Conservation (phyloP, 2,329 filamentous ascomycete species). For the Laburnicola sp. region DNA sequence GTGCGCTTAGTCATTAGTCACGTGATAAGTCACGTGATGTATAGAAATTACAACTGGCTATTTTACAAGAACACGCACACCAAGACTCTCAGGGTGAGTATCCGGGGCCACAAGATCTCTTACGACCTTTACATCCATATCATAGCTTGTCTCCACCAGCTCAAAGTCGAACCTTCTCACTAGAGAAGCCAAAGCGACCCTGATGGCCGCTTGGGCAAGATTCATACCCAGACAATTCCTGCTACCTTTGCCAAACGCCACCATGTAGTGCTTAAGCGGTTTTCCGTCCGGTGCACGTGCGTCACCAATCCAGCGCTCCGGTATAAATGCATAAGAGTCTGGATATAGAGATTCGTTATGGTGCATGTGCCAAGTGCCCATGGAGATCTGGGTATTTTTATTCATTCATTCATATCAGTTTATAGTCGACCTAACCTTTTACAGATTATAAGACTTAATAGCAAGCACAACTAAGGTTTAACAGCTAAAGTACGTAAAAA, state of each 20-base stretch:
- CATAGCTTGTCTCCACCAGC: neutral
- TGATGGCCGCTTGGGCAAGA: slow-evolving; percentile 10
- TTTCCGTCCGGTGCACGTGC: neutral
- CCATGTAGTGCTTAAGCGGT: slow-evolving; percentile 19
- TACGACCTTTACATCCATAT: neutral
- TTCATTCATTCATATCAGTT: too few relatives aligned
- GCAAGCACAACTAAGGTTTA: too few relatives aligned
- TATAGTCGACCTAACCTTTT: too few relatives aligned
- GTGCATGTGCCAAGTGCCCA: neutral
- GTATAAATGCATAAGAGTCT: slow-evolving; percentile 12
- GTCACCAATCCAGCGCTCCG: slow-evolving; percentile 19
- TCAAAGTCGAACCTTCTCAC: neutral
- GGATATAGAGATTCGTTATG: slow-evolving; percentile 7
- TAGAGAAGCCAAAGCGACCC: neutral
- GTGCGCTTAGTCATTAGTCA: too few relatives aligned
- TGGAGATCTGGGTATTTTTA: too few relatives aligned
- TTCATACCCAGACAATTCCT: slow-evolving; percentile 26
- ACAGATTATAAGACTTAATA: too few relatives aligned
- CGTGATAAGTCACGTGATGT: too few relatives aligned
- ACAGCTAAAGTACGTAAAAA: too few relatives aligned
- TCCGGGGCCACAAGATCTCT: neutral
- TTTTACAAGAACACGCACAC: neutral
- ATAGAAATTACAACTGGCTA: too few relatives aligned
- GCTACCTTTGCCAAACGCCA: slow-evolving; percentile 25
- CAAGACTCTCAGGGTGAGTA: neutral